Evolutionary conservation across 352 stramenopile species (phyloP).

Genomic region (Thraustochytrium sp.): DNA sequence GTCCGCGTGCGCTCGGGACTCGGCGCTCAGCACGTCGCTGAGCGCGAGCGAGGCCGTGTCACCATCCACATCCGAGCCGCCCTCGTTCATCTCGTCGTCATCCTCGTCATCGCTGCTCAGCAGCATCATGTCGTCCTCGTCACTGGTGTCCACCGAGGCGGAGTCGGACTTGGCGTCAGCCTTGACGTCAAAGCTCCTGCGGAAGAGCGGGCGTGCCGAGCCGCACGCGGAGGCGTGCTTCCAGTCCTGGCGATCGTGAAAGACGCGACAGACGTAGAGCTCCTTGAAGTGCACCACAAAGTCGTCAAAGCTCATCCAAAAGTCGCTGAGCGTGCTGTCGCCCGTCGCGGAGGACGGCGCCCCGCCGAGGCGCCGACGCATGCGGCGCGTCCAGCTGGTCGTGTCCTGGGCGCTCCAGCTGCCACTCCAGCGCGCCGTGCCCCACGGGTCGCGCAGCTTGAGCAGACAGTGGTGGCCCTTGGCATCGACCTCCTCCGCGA

Average conservation of each 20-base stretch:
- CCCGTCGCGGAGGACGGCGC: conserved; percentile 48
- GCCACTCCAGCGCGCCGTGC: conserved; percentile 59
- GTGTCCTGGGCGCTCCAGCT: conserved; percentile 51
- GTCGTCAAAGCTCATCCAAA: conserved; percentile 59
- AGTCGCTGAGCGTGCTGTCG: conserved; percentile 57
- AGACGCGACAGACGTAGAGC: conserved; percentile 37
- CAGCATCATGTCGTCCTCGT: background rate
- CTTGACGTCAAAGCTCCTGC: background rate
- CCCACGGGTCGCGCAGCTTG: conserved; percentile 58
- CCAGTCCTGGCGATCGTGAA: background rate
- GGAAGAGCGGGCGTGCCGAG: background rate
- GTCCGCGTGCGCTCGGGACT: background rate
- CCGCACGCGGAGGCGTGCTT: background rate
- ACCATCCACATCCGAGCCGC: background rate
- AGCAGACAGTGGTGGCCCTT: conserved; percentile 43
- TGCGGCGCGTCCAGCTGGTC: conserved; percentile 4
- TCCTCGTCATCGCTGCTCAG: no score
- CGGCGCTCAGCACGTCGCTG: background rate
- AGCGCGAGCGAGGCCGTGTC: background rate
- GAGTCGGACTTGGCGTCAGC: background rate
- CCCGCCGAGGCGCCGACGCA: background rate
- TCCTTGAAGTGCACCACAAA: conserved; percentile 43
- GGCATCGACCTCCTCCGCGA: conserved; percentile 54
- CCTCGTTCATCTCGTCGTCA: background rate
- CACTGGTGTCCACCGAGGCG: background rate